These are phyloP conservation scores for Backusella tuberculispora DNA, from an alignment of 192 early-diverging fungal genomes.

Conservation along the genomic window DNA sequence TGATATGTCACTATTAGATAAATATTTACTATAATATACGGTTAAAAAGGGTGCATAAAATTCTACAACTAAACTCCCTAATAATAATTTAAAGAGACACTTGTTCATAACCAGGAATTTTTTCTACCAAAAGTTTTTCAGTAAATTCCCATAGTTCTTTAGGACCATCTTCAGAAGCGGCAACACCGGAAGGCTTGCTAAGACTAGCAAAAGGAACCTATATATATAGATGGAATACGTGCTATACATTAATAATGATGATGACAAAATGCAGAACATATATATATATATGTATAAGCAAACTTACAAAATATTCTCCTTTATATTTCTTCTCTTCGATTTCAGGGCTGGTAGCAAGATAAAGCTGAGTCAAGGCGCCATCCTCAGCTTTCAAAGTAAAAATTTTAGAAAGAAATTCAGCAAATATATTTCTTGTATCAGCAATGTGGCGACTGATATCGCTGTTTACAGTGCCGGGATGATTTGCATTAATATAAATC, in stretches of 20 bases:
- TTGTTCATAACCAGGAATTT: conserved; percentile 28
- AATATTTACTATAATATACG: too few species aligned
- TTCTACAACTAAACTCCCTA: too few species aligned
- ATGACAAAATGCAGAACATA: too few species aligned
- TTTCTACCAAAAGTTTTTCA: conserved; percentile 34
- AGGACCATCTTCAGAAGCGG: conserved; percentile 4
- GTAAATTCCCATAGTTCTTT: conserved; percentile 34
- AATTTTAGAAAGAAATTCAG: background rate
- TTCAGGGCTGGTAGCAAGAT: conserved; percentile 56
- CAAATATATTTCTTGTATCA: background rate
- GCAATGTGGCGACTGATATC: conserved; percentile 30
- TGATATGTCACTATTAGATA: too few species aligned
- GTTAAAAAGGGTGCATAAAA: too few species aligned
- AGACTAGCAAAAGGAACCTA: conserved; percentile 31
- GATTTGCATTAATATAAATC: conserved; percentile 34
- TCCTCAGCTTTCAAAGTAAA: conserved; percentile 38
- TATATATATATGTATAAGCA: too few species aligned
- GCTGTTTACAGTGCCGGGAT: conserved; percentile 36
- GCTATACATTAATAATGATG: too few species aligned
- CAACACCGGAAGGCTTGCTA: background rate
- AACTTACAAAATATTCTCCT: conserved; percentile 45
- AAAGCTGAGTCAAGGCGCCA: conserved; percentile 53
- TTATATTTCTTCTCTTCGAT: conserved; percentile 48
- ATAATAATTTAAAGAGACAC: too few species aligned
- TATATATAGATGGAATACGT: background rate